Base-by-base conservation (phyloP, 148 eudicot species). In the Rhododendron ferrugineum region DNA sequence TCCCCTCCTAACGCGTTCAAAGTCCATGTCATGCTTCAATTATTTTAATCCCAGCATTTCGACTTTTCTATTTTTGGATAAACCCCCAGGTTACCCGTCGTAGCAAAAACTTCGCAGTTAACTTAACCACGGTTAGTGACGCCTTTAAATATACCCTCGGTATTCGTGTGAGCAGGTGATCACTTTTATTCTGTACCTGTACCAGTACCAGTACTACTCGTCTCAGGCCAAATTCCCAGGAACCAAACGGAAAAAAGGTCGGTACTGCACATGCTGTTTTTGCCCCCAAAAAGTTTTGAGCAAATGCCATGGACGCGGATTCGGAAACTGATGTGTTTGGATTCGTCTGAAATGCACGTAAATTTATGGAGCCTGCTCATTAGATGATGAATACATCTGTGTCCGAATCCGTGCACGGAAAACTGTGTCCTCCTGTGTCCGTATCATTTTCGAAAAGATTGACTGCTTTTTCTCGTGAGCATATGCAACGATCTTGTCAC, bases 241-340 rank as follows among this genome's bases (percentile, higher is more conserved):
- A n/a, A 49, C 81, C 16, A 28, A 10, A 47, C 68, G 18, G 4
- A n/a, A 23, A 83, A 80, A 54, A 82, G 88, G 85, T 86, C 85
- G 40, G 82, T 82, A 81, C 78, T 75, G 70, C 78, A 20, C 15
- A 42, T 60, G 7, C 64, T 81, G 22, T 75, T 0, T 42, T 81
- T 22, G 1, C 26, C 3, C 8, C 14, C 22, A 3, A 66, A 54
- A 54, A 54, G 60, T 16, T 54, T 16, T 13, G 3, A 50, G 4
- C 52, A 10, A 15, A 16, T 54, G 22, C 16, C 58, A 54, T 3
- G 1, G 22, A 54, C 22, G 4, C 6, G 1, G 6, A 54, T 16
- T 54, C 60, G 4, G 60, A 16, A 18, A 16, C 22, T 0, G 16
- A 54, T 54, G 54, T 54, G 23, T 18, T 54, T 5, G 1, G 7